These are phyloP conservation scores for Aspergillus mulundensis DNA, from an alignment of 495 filamentous ascomycete species.

Conservation along the genomic window DNA sequence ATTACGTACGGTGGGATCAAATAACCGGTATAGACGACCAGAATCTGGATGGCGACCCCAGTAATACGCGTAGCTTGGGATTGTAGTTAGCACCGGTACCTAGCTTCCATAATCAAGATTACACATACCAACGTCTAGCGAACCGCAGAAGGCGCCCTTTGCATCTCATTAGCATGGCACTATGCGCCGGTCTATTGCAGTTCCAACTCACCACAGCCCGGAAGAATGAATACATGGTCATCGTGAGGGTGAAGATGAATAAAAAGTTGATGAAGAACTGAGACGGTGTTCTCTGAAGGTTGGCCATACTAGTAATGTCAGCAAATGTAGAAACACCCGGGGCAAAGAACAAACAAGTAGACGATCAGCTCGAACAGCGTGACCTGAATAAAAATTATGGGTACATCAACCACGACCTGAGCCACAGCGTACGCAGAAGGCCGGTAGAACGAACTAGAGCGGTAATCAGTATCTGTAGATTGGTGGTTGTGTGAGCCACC, in stretches of 20 bases:
- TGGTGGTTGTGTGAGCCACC: constrained; percentile 4
- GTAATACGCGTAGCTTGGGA: constrained; percentile 56
- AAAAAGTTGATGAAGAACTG: constrained; percentile 81
- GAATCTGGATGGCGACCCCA: constrained; percentile 56
- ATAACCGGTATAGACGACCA: constrained; percentile 69
- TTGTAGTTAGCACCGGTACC: not conserved
- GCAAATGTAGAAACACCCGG: not conserved
- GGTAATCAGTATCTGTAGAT: not conserved
- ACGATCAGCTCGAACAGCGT: constrained; percentile 69
- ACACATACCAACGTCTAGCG: constrained; percentile 52
- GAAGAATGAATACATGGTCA: constrained; percentile 79
- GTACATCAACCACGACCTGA: constrained; percentile 71
- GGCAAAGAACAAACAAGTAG: constrained; percentile 61
- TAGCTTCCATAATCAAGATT: not conserved
- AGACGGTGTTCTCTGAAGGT: constrained; percentile 62
- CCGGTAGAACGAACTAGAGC: constrained; percentile 65
- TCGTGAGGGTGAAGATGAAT: constrained; percentile 56
- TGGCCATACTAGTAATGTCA: constrained; percentile 44
- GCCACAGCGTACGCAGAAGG: constrained; percentile 76
- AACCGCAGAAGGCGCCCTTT: constrained; percentile 54
- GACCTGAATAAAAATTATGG: constrained; percentile 66
- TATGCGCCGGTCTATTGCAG: no score
- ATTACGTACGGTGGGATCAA: not conserved
- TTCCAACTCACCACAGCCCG: constrained; percentile 45
- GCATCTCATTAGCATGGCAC: no score